phyloP scores from a whole-genome alignment of 2,329 filamentous ascomycete genomes.

The Aphanocladium album region DNA sequence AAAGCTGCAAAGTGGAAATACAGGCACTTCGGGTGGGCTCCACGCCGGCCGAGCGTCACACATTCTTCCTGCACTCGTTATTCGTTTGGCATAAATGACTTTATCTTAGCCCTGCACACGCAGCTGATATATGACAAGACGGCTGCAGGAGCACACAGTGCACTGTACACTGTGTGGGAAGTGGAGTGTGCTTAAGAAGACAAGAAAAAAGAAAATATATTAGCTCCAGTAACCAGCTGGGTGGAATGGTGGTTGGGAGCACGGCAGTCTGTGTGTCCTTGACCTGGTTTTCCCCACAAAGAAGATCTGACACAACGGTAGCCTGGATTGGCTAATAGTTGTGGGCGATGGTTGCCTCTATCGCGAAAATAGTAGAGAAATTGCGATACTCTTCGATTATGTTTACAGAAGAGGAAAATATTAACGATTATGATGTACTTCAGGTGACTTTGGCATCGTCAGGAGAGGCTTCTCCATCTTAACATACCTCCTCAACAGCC shows the following conservation, averaged over 20 bases:
- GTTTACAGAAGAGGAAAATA: too few species aligned
- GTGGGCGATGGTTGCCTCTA: too few species aligned
- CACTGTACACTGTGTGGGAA: not conserved
- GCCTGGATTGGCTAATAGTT: not conserved
- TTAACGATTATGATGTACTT: too few species aligned
- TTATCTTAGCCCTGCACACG: not conserved
- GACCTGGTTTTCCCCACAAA: not conserved
- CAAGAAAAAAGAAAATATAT: not conserved
- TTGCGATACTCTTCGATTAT: too few species aligned
- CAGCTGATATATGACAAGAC: not conserved
- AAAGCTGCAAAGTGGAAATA: not conserved
- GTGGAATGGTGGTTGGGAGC: not conserved
- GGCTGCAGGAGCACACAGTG: not conserved
- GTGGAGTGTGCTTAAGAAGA: not conserved
- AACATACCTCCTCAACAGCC: too few species aligned
- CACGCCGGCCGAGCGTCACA: not conserved
- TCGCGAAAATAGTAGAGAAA: too few species aligned
- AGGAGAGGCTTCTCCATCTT: too few species aligned
- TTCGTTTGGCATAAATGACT: conserved; percentile 2
- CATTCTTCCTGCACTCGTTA: not conserved
- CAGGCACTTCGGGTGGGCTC: not conserved
- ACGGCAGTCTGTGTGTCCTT: not conserved
- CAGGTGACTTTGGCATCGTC: too few species aligned
- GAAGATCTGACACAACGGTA: not conserved
- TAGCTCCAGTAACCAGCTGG: not conserved